Base-by-base conservation (phyloP, 2,329 filamentous ascomycete genomes). In the Fusarium beomiforme region DNA sequence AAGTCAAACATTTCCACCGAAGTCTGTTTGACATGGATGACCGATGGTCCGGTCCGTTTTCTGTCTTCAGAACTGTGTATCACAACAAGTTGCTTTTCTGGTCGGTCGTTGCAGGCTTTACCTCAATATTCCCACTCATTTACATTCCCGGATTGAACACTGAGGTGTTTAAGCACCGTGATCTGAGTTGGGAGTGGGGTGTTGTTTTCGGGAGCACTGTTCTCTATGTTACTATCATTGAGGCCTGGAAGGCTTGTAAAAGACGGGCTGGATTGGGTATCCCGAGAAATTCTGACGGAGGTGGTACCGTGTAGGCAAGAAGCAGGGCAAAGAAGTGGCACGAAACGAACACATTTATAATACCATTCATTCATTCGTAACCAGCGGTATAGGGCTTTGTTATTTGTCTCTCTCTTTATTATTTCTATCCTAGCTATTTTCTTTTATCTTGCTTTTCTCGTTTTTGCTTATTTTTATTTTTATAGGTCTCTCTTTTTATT, bases 151-250 rank as follows among this genome's bases (percentile, higher is more conserved):
- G 87, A 24, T 83, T 93, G 70, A 92, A 92, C 77, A 84, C 83
- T 3, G 80, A 82, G 5, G 91, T 93, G 4, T 93, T 93, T 81
- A 91, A 92, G 80, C 91, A 93, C 77, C 84, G 84, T 43, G 88
- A 86, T 1, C 90, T 93, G 61, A 85, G 82, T 7, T 93, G 91
- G 90, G 91, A 93, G 76, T 93, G 91, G 91, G 90, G 86, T 3
- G 83, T 93, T 5, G 91, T 93, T 1, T 83, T 87, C 46, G 85
- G 87, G 21, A 87, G 84, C 34, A 84, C 90, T 1, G 78, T 86
- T 3, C 77, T 87, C 11, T 93, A 93, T 79, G 83, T 93, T 51
- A 80, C 80, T 0, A 85, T 92, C 14, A 84, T 93, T 5, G 92
- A 94, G 81, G 73, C 75, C 1, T 94, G 91, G 90, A 93, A 93